phyloP scores from a whole-genome alignment of 495 filamentous ascomycete genomes.

The Parathielavia hyrcaniae region DNA sequence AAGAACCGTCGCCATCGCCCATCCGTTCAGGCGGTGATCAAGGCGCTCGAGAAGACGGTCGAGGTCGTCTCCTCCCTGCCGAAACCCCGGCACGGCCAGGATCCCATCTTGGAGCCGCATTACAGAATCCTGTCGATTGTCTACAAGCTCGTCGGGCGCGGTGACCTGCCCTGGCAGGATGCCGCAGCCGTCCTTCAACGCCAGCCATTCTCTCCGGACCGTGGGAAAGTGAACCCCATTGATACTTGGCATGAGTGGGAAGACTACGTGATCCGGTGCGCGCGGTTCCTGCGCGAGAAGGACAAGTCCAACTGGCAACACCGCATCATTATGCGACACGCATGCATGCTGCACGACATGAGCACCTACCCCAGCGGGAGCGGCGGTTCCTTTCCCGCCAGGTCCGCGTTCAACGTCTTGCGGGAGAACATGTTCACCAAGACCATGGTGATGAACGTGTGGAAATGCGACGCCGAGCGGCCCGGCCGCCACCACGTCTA shows the following conservation, averaged over 20 bases:
- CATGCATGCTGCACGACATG: slow-evolving; percentile 63
- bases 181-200: slow-evolving; percentile 41
- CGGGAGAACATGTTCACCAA: slow-evolving; percentile 89
- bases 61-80: slow-evolving; percentile 57
- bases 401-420: slow-evolving; percentile 66
- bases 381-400: slow-evolving; percentile 36
- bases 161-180: slow-evolving; percentile 40
- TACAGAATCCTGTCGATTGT: slow-evolving; percentile 88
- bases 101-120: slow-evolving; percentile 89
- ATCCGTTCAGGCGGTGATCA: slow-evolving; percentile 55
- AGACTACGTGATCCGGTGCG: slow-evolving; percentile 61
- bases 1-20: slow-evolving; percentile 40
- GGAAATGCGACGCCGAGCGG: slow-evolving; percentile 89
- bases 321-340: slow-evolving; percentile 74
- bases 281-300: slow-evolving; percentile 69
- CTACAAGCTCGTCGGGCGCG: slow-evolving; percentile 66
- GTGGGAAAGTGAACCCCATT: slow-evolving; percentile 35
- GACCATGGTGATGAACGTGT: slow-evolving; percentile 90
- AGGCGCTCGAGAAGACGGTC: slow-evolving; percentile 62
- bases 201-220: slow-evolving; percentile 40
- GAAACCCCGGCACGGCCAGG: slow-evolving; percentile 68
- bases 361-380: slow-evolving; percentile 26
- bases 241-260: slow-evolving; percentile 62
- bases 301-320: slow-evolving; percentile 98
- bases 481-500: slow-evolving; percentile 92